Evolutionary conservation across 164 flowering plant species (phyloP).

Genomic region (Aristolochia contorta): DNA sequence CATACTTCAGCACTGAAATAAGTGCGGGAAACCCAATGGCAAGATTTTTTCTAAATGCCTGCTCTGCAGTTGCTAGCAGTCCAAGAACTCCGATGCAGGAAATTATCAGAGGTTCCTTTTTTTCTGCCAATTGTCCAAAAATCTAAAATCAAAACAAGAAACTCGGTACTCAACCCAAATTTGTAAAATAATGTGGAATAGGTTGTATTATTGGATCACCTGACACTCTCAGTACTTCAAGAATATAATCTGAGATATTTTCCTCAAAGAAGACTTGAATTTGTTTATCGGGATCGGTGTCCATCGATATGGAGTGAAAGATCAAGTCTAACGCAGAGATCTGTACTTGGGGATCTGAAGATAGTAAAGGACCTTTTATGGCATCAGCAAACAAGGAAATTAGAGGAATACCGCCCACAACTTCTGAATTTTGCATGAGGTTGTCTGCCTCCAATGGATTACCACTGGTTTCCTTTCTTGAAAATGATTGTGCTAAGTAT

Average conservation of each 20-base stretch:
- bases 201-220: constrained; percentile 26
- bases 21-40: constrained; percentile 77
- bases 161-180: background rate
- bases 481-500: constrained; percentile 25
- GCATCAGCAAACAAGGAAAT: constrained; percentile 71
- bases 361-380: constrained; percentile 85
- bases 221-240: constrained; percentile 82
- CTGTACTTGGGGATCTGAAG: constrained; percentile 77
- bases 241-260: constrained; percentile 73
- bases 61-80: constrained; percentile 56
- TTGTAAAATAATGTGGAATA: background rate
- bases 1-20: constrained; percentile 50
- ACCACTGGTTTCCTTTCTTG: constrained; percentile 17
- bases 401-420: constrained; percentile 24
- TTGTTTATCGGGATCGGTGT: constrained; percentile 22
- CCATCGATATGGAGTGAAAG: constrained; percentile 45
- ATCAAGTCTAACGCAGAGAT: constrained; percentile 57
- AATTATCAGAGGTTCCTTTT: constrained; percentile 50
- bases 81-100: constrained; percentile 69
- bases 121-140: constrained; percentile 32
- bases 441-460: constrained; percentile 30
- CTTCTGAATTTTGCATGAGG: constrained; percentile 33
- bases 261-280: constrained; percentile 58
- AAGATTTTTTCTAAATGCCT: constrained; percentile 60
- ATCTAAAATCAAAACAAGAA: background rate